Base-by-base conservation (phyloP, 495 filamentous ascomycete species). In the Podospora anserina region DNA sequence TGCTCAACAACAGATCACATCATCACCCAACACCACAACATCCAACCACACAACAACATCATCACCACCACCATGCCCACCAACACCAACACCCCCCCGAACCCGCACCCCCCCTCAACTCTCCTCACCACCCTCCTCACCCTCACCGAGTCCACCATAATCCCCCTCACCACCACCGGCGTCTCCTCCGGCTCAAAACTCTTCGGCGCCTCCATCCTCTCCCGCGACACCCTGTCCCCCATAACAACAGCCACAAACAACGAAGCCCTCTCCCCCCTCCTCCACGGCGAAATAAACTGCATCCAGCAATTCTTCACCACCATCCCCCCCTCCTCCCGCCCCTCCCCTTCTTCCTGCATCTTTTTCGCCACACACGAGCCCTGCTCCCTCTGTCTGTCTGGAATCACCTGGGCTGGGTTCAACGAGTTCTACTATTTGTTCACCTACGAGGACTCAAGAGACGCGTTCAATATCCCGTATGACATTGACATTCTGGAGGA, bases 201-300 rank as follows among this genome's bases (percentile, higher is more conserved):
- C 54, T 80, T 80, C 71, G 79, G 79, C 30, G 78, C 79, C 63
- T 78, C 79, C 61, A 78, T 81, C 67, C 67, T 81, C 5, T 56
- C 72, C 11, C 75, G 78, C 3, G 34, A 67, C 1, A 68, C 65
- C 28, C 71, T 80, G 18, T 4, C 44, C 0, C 74, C 75, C 3
- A 58, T 78, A 0, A 80, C 75, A 0, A 75, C 78, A 0, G 67
- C 79, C 13, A 81, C 78, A 65, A 81, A 81, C 73, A 77, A 79
- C 70, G 78, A 81, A 67, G 70, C 69, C 53, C 71, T 57, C 1
- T 80, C 79, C 6, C 78, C 79, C 0, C 72, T 81, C 4, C 69
- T 80, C 4, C 79, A 81, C 69, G 78, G 78, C 68, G 79, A 81
- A 67, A 79, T 81, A 73, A 81, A 81, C 74, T 81, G 79, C 72